phyloP scores from a whole-genome alignment of 352 stramenopile genomes.

The Phytophthora multivora region DNA sequence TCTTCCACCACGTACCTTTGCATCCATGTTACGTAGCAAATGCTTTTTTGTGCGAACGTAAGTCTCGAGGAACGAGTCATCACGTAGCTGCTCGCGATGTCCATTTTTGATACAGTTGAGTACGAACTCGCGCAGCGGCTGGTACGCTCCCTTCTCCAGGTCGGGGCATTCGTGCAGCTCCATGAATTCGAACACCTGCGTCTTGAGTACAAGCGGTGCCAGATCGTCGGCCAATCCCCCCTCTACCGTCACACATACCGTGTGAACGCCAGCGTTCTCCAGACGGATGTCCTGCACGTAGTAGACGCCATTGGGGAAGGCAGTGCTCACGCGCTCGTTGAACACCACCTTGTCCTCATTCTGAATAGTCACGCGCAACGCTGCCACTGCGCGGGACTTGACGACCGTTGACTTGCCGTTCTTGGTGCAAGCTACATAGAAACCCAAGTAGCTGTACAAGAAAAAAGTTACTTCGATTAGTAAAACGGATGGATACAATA shows the following conservation, averaged over 20 bases:
- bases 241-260: constrained; percentile 62
- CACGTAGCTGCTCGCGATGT: constrained; percentile 53
- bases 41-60: constrained; percentile 66
- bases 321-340: constrained; percentile 49
- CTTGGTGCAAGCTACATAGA: constrained; percentile 70
- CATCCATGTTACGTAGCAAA: constrained; percentile 70
- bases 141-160: constrained; percentile 54
- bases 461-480: too few species aligned
- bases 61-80: constrained; percentile 61
- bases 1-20: constrained; percentile 46
- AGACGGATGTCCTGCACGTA: constrained; percentile 81
- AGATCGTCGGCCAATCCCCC: constrained; percentile 54
- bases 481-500: background rate
- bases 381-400: constrained; percentile 51
- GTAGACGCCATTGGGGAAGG: constrained; percentile 80
- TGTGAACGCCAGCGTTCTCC: constrained; percentile 63
- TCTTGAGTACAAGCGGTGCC: constrained; percentile 61
- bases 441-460: constrained; percentile 62
- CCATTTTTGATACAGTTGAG: constrained; percentile 45
- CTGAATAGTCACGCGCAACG: constrained; percentile 72
- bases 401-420: constrained; percentile 70
- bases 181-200: constrained; percentile 85
- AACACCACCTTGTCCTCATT: constrained; percentile 85
- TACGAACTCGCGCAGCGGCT: constrained; percentile 64
- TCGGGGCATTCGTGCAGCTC: constrained; percentile 69